Percentiles rank a stretch among this genome's conserved stretches.
These are phyloP conservation scores for Wickerhamomyces bisporus DNA, from an alignment of 805 yeast species.

Conservation along the genomic window DNA sequence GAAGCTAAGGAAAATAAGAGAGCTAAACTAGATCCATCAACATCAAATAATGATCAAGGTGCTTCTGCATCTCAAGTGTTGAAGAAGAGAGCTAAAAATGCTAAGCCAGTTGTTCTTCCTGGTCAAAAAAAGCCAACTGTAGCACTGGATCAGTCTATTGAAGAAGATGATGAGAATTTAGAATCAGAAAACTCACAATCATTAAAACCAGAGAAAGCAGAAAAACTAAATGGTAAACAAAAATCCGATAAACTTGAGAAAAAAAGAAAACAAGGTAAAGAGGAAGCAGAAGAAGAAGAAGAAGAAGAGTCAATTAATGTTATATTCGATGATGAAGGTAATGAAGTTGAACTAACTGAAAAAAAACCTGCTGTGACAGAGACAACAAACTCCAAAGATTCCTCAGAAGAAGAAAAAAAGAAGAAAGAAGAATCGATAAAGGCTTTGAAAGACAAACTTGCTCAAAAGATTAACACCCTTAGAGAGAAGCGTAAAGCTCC, in stretches of 20 bases:
- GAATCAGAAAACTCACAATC: too few relatives aligned
- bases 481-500: slow-evolving; percentile 88
- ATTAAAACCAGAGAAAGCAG: slow-evolving; percentile 21
- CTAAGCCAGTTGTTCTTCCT: slow-evolving; percentile 38
- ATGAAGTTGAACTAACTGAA: slow-evolving; percentile 31
- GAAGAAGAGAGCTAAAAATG: slow-evolving; percentile 48
- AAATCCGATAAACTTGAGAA: background rate
- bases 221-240: slow-evolving; percentile 14
- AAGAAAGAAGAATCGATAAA: slow-evolving; percentile 51
- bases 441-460: slow-evolving; percentile 72
- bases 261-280: slow-evolving; percentile 12
- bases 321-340: slow-evolving; percentile 71
- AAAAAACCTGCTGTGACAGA: slow-evolving; percentile 9
- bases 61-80: slow-evolving; percentile 57
- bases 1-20: slow-evolving; percentile 57
- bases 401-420: slow-evolving; percentile 42
- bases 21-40: slow-evolving; percentile 71
- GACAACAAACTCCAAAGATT: background rate
- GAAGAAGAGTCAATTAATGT: slow-evolving; percentile 33
- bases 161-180: too few relatives aligned
- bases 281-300: slow-evolving; percentile 23
- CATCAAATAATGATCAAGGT: slow-evolving; percentile 41
- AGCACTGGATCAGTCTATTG: slow-evolving; percentile 17
- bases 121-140: slow-evolving; percentile 25
- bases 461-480: slow-evolving; percentile 62